Evolutionary conservation across 768 basidiomycete species (phyloP).

Genomic region (Podaxis mareebaensis): DNA sequence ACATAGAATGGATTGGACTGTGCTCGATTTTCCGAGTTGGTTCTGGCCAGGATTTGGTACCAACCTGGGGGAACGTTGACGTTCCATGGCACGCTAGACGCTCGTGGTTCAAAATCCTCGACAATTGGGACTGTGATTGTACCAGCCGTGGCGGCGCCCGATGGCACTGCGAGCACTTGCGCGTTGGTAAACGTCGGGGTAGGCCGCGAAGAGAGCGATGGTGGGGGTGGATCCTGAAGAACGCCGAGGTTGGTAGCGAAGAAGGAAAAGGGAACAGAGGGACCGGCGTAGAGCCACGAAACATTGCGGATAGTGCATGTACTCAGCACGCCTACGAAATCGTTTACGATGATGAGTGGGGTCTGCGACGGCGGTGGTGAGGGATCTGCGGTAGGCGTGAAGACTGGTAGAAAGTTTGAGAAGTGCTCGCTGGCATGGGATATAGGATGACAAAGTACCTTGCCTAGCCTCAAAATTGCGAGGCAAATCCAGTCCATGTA

Average conservation of each 20-base stretch:
- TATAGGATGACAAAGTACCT: conserved; percentile 30
- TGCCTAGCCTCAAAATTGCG: conserved; percentile 26
- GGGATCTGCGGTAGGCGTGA: not conserved
- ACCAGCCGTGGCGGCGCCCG: conserved; percentile 9
- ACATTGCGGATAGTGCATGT: conserved; percentile 13
- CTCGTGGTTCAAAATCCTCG: conserved; percentile 28
- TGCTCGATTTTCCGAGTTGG: conserved; percentile 23
- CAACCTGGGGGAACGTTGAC: conserved; percentile 51
- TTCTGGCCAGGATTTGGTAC: conserved; percentile 40
- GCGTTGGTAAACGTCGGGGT: not conserved
- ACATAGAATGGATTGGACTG: conserved; percentile 33
- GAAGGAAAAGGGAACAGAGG: conserved; percentile 1
- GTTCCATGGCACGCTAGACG: conserved; percentile 29
- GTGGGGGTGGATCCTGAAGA: conserved; percentile 20
- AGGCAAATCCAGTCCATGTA: conserved; percentile 35
- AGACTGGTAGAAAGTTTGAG: not conserved
- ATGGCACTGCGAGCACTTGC: not conserved
- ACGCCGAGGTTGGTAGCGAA: conserved; percentile 24
- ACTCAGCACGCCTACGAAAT: not conserved
- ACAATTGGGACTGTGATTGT: conserved; percentile 27
- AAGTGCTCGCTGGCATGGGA: not conserved
- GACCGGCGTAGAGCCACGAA: conserved; percentile 16
- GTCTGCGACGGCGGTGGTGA: not conserved
- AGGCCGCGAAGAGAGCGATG: conserved; percentile 6
- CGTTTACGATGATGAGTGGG: not conserved